phyloP scores from a whole-genome alignment of 306 rosid genomes.

The Sicyos baderoa region DNA sequence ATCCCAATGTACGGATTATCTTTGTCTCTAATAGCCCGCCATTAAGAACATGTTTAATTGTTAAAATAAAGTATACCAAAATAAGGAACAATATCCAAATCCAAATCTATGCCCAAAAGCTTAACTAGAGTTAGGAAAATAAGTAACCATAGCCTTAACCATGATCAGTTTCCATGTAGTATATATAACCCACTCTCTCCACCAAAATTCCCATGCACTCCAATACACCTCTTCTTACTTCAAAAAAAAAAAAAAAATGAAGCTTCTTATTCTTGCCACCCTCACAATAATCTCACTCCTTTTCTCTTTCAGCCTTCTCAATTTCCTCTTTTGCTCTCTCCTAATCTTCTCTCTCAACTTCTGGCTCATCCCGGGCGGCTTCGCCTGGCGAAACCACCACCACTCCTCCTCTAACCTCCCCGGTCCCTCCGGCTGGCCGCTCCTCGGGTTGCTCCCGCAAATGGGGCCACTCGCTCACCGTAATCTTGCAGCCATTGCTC shows the following conservation, averaged over 20 bases:
- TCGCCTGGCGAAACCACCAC: constrained; percentile 58
- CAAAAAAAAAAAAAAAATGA: constrained; percentile 23
- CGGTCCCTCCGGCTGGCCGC: constrained; percentile 77
- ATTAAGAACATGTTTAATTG: neutral
- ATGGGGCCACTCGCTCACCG: constrained; percentile 60
- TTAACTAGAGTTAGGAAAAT: constrained; percentile 14
- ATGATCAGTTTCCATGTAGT: neutral
- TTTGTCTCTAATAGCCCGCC: too few relatives aligned
- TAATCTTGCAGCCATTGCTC: constrained; percentile 46
- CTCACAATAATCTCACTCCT: constrained; percentile 22
- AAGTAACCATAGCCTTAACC: constrained; percentile 10
- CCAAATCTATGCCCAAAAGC: neutral
- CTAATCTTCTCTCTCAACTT: constrained; percentile 31
- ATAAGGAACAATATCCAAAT: neutral
- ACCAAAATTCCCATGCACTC: constrained; percentile 2
- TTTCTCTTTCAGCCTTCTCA: constrained; percentile 17
- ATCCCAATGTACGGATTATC: too few relatives aligned
- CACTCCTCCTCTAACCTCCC: constrained; percentile 6
- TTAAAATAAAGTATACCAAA: neutral
- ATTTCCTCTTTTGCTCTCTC: constrained; percentile 31
- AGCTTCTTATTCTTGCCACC: constrained; percentile 22
- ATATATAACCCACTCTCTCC: constrained; percentile 9
- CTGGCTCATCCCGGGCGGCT: constrained; percentile 69
- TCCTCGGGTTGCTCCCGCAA: constrained; percentile 52
- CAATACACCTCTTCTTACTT: neutral